phyloP scores from a whole-genome alignment of 805 yeast species.

The Deakozyma indianensis region DNA sequence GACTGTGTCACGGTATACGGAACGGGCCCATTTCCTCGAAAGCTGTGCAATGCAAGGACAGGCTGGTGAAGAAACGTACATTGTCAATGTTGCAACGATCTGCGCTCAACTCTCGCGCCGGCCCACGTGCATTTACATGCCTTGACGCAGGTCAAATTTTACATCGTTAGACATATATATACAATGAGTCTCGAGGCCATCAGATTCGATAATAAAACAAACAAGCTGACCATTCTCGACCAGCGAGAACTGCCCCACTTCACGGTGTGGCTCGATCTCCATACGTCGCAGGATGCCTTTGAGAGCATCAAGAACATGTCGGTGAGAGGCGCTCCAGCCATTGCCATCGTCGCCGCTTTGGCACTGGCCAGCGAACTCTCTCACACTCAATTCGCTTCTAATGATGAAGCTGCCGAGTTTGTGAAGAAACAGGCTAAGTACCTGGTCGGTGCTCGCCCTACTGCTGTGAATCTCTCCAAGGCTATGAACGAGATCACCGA shows the following conservation, averaged over 20 bases:
- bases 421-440: conserved; percentile 27
- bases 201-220: conserved; percentile 35
- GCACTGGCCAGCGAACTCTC: conserved; percentile 35
- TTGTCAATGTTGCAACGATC: too few species aligned
- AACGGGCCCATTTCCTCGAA: too few species aligned
- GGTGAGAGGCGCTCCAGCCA: conserved; percentile 97
- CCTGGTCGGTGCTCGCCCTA: conserved; percentile 72
- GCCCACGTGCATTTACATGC: too few species aligned
- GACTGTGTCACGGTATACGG: too few species aligned
- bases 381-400: conserved; percentile 39
- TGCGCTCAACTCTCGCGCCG: too few species aligned
- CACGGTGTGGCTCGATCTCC: conserved; percentile 49
- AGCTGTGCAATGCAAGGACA: too few species aligned
- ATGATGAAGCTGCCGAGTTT: conserved; percentile 13
- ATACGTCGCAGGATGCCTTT: conserved; percentile 59
- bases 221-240: conserved; percentile 50
- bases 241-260: conserved; percentile 74
- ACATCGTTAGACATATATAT: too few species aligned
- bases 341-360: conserved; percentile 85
- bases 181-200: conserved; percentile 50
- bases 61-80: too few species aligned
- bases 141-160: too few species aligned
- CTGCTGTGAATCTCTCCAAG: conserved; percentile 84
- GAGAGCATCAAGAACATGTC: conserved; percentile 81
- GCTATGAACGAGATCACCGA: conserved; percentile 43